Evolutionary conservation across 2,329 filamentous ascomycete genomes (phyloP), one percentile per base, ranked within the genome.

Genomic region (Didymella keratinophila): DNA sequence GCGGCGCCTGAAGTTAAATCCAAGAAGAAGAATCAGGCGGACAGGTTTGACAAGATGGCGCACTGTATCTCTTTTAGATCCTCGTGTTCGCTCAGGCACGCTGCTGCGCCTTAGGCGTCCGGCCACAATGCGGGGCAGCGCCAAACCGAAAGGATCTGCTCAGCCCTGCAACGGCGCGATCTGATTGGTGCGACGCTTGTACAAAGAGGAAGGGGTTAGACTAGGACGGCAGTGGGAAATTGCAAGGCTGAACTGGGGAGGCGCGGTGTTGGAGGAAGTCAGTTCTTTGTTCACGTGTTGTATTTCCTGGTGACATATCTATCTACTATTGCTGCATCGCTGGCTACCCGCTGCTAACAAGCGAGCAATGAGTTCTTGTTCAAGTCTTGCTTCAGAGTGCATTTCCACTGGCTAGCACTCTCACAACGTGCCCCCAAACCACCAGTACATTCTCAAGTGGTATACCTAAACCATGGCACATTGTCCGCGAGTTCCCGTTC

Each of bases 401-500:
- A 11, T 41, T 32, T 4, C 11, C 12, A 32, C 11, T 10, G 30
- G 16, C 6, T 6, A n/a, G 14, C 18, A n/a, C 12, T 44, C 21
- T 44, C 3, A n/a, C 23, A 16, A 25, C 12, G 8, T 16, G 21
- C 45, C 16, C 10, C 12, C 9, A 23, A 16, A 7, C 20, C 20
- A 25, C 4, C 10, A 3, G 12, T 4, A n/a, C 16, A 16, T n/a
- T 10, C 18, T 65, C 42, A 69, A 0, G 65, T 65, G 8, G 66
- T 69, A 46, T 78, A 79, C 46, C 77, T 70, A 55, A 78, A 79
- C 70, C 76, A 78, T 11, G 69, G 81, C 49, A 86, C 86, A 58
- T 82, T 76, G 68, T 88, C 86, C 9, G 86, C 86, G 56, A 79
- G 78, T 60, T 87, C 80, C 30, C 80, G 75, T 77, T 88, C 84